Base-by-base conservation (phyloP, 345 rosid genomes). In the Garcia nutans region DNA sequence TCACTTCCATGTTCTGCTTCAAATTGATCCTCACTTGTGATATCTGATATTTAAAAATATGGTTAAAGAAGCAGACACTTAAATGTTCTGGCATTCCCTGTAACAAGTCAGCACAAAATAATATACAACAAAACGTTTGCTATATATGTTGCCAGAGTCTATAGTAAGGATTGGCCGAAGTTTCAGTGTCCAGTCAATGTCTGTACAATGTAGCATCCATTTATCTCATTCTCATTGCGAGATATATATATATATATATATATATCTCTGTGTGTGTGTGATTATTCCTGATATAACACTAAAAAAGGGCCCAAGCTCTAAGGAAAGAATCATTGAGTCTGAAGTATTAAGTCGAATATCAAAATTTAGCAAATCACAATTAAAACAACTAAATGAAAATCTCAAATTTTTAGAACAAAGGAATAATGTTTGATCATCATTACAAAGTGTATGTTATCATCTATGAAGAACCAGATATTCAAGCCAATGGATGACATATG, bases 21-120 rank as follows among this genome's bases (percentile, higher is more conserved):
- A 84, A 90, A 95, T 57, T 97, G 94, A 76, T 95, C 99, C 89
- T 93, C 99, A 69, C 93, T 95, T 41, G 93, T 97, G 20, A 97
- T 95, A 82, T 95, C 99, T 74, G 99, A 95, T 86, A 91, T 88
- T 93, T 89, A 85, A 56, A 37, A 61, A 41, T 60, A 50, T 8
- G 42, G 83, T 82, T 81, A 80, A 84, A 72, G 81, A 79, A 80
- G 72, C 67, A 82, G 22, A 61, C 50, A 60, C 31, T 59, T 47
- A 44, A 59, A 41, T 3, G 12, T 58, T 55, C 24, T 13, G 17
- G n/a, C 56, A 50, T 68, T 52, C 22, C 45, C 52, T 16, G 50
- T 50, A 37, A 37, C 9, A 8, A 10, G n/a, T n/a, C 41, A 2
- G 49, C 24, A 49, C 10, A 33, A 33, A 33, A 33, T 7, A 45